Conservation (phyloP, 345 rosid species). For the Euphorbia tirucalli region DNA sequence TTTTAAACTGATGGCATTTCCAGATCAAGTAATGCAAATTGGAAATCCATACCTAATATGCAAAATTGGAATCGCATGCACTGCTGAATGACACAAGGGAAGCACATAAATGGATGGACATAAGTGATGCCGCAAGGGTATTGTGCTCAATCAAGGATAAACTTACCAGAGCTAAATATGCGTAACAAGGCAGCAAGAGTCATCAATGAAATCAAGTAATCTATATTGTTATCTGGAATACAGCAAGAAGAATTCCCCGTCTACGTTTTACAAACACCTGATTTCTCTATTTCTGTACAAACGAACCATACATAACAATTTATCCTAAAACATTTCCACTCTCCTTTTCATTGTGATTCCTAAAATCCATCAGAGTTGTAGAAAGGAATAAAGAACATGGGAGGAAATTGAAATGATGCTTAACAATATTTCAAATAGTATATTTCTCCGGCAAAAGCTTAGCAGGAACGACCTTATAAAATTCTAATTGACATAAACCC, state of each 20-base stretch:
- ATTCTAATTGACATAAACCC: neutral
- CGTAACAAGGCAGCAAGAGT: slow-evolving; percentile 5
- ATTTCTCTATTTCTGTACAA: neutral
- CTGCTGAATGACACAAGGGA: slow-evolving; percentile 21
- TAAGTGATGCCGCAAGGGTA: slow-evolving; percentile 19
- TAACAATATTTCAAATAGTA: neutral
- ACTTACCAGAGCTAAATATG: neutral
- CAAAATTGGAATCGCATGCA: too few species aligned
- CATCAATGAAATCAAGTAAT: neutral
- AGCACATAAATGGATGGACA: slow-evolving; percentile 22
- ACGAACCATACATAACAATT: neutral
- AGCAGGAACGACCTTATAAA: neutral
- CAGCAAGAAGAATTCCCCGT: neutral
- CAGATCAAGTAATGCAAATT: neutral
- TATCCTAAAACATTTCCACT: neutral
- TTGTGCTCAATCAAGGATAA: slow-evolving; percentile 18
- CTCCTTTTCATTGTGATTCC: neutral
- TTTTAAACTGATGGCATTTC: neutral
- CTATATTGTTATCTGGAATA: neutral
- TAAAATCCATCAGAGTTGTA: neutral
- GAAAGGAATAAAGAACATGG: neutral
- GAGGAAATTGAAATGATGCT: neutral
- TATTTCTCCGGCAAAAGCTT: neutral
- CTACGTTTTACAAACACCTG: neutral
- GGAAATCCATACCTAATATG: too few species aligned